Base-by-base conservation (phyloP, 257 asterid species). In the Ehretia macrophylla region DNA sequence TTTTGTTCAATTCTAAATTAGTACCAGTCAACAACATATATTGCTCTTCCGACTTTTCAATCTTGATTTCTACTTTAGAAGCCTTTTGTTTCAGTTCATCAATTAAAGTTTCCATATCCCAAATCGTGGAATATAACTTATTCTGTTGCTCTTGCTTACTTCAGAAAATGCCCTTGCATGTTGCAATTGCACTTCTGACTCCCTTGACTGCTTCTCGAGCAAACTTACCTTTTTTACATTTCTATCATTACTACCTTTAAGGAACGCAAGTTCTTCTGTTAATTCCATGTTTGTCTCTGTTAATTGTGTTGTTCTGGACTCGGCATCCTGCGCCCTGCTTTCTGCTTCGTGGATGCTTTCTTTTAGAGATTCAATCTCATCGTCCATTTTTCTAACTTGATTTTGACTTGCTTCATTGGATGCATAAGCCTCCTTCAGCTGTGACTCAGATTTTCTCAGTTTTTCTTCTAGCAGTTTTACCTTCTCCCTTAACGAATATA, bases 61-160 rank as follows among this genome's bases (percentile, higher is more conserved):
- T 66, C 85, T 74, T 85, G 39, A 74, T 69, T 70, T 92, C 96
- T 46, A 95, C 81, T 45, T 68, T 75, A 0, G 82, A 68, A 46
- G 81, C 96, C 55, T 80, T 84, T 53, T 88, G 97, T 68, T 80
- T 88, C 83, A 88, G 79, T 65, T 92, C 99, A 64, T 92, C 99
- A 14, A 88, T 86, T 14, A 92, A 65, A 17, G 89, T 88, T 69
- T 92, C 99, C 99, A 92, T 92, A 73, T 92, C 99, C 95, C 95
- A 92, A 53, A 92, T 92, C 32, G 99, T 97, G 37, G 88, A 49
- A 58, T 92, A 92, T 47, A 92, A 37, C 95, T 78, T 82, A 67
- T 77, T 85, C 76, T 83, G 95, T 70, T 91, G 98, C 59, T 92
- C 97, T 71, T 78, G 70, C 91, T 77, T 48, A 95, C 86, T 74